These are phyloP conservation scores for Ustilago bromivora DNA, from an alignment of 1,284 basidiomycete genomes.

Conservation along the genomic window DNA sequence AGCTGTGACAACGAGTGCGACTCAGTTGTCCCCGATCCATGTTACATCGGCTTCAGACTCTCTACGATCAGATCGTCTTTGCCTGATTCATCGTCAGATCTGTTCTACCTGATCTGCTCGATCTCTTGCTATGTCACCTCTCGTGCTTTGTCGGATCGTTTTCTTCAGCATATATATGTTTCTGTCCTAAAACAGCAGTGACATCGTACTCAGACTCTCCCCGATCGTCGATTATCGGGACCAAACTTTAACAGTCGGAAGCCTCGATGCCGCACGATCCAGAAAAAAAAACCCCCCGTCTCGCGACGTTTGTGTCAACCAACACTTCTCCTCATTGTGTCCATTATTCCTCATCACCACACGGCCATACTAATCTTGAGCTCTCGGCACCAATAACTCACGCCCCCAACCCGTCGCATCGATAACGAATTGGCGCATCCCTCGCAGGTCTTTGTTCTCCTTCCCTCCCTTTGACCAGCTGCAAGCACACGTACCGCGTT, in stretches of 20 bases:
- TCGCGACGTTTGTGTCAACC: not conserved
- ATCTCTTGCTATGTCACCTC: too few relatives aligned
- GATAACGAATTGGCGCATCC: not conserved
- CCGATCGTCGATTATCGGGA: too few relatives aligned
- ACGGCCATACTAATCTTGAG: not conserved
- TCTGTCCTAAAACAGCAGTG: too few relatives aligned
- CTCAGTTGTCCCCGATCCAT: too few relatives aligned
- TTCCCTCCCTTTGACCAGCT: not conserved
- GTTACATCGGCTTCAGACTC: too few relatives aligned
- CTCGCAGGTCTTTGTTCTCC: not conserved
- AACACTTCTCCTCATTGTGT: constrained; percentile 7
- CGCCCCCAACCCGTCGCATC: not conserved
- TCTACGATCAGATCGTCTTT: too few relatives aligned
- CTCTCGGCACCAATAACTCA: not conserved
- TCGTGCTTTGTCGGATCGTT: too few relatives aligned
- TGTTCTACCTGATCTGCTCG: too few relatives aligned
- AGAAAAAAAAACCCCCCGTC: not conserved
- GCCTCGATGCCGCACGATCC: not conserved
- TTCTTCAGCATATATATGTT: too few relatives aligned
- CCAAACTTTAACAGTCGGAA: not conserved
- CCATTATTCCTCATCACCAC: not conserved
- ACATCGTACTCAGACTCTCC: too few relatives aligned
- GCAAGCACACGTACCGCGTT: not conserved
- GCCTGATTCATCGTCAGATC: too few relatives aligned
- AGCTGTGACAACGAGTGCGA: too few relatives aligned